phyloP scores from a whole-genome alignment of 75 land plant species.

The Ceratopteris richardii region DNA sequence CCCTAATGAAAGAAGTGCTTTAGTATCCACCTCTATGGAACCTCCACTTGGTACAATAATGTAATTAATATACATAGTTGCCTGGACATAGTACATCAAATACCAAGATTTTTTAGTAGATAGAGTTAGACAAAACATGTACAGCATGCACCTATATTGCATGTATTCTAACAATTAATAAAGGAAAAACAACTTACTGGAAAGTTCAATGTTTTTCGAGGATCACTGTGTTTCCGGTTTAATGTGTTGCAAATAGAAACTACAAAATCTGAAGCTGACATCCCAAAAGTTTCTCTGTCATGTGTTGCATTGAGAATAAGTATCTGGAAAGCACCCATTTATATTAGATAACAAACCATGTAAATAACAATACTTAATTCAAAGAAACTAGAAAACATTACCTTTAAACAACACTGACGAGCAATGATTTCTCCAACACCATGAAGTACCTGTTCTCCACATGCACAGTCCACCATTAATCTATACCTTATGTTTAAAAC shows the following conservation, averaged over 20 bases:
- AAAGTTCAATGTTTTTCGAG: conserved; percentile 41
- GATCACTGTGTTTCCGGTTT: conserved; percentile 68
- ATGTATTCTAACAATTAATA: neutral
- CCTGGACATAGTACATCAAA: too few relatives aligned
- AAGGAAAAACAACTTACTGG: conserved; percentile 26
- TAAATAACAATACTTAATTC: neutral
- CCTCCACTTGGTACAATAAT: conserved; percentile 78
- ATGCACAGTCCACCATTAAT: too few relatives aligned
- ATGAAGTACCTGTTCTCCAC: conserved; percentile 52
- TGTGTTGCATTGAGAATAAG: conserved; percentile 82
- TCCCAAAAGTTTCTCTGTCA: conserved; percentile 87
- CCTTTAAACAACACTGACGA: conserved; percentile 69
- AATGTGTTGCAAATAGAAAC: conserved; percentile 82
- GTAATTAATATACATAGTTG: conserved; percentile 60
- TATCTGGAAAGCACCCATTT: conserved; percentile 32
- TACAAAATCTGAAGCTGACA: conserved; percentile 79
- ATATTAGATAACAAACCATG: neutral
- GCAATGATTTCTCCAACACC: conserved; percentile 85
- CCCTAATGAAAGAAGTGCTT: conserved; percentile 49
- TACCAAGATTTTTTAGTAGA: too few relatives aligned
- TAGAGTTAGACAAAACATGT: neutral
- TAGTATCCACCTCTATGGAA: conserved; percentile 48
- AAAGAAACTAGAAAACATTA: too few relatives aligned
- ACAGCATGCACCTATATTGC: neutral
- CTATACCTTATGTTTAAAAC: too few relatives aligned